These are phyloP conservation scores for Dendrobium officinale DNA, from an alignment of 106 monocot species.

Conservation along the genomic window DNA sequence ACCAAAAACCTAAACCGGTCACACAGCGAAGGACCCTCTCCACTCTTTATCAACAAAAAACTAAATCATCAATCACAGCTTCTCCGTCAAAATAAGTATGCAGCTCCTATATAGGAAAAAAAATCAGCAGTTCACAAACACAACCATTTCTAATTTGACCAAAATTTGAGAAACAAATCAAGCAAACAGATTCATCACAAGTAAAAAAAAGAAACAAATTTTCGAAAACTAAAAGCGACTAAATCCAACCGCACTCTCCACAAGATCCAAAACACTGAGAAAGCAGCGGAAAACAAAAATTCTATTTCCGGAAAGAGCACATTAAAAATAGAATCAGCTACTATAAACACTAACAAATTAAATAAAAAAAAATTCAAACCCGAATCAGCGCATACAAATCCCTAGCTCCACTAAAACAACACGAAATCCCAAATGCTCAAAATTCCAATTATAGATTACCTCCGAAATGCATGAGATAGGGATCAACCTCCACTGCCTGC, in stretches of 20 bases:
- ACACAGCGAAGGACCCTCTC: too few species aligned
- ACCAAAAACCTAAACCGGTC: too few species aligned
- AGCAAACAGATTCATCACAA: not conserved
- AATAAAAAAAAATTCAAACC: not conserved
- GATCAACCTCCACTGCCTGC: not conserved
- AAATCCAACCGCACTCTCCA: not conserved
- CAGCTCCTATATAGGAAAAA: not conserved
- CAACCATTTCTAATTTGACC: too few species aligned
- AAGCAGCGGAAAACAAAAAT: not conserved
- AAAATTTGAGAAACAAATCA: not conserved
- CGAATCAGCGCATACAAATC: not conserved
- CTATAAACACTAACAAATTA: not conserved
- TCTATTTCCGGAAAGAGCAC: not conserved
- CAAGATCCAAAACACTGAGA: not conserved
- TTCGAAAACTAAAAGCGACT: not conserved
- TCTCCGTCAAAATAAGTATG: not conserved
- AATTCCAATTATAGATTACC: not conserved
- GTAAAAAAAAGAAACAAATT: too few species aligned
- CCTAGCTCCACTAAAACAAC: not conserved
- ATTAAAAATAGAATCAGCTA: not conserved
- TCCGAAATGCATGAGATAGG: not conserved
- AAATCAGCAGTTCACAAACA: not conserved
- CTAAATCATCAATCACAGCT: not conserved
- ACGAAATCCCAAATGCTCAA: not conserved
- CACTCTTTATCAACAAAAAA: not conserved